Percentiles rank a stretch among this genome's conserved stretches.
Conservation (phyloP, 768 basidiomycete genomes). For the Gloeostereum incarnatum region DNA sequence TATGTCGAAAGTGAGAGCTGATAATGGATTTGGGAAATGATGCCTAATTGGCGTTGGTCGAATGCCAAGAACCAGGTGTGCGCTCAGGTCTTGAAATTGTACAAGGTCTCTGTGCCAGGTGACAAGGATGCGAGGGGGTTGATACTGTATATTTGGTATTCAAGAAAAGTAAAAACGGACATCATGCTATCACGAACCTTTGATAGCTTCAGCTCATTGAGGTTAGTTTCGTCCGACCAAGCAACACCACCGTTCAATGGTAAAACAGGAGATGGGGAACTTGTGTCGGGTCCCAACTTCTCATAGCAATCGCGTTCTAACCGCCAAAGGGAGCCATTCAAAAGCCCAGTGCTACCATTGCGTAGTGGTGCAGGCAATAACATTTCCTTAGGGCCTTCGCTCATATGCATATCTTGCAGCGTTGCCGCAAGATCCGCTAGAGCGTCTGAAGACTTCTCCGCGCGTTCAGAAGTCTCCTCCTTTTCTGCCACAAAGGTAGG, state of each 20-base stretch:
- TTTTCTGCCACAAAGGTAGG: slow-evolving; percentile 21
- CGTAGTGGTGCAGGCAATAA: slow-evolving; percentile 26
- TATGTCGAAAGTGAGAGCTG: slow-evolving; percentile 53
- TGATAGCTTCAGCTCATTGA: slow-evolving; percentile 41
- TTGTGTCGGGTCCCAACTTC: slow-evolving; percentile 19
- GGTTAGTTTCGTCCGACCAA: slow-evolving; percentile 41
- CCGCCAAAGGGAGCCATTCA: slow-evolving; percentile 33
- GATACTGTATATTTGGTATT: slow-evolving; percentile 33
- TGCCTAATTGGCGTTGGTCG: slow-evolving; percentile 40
- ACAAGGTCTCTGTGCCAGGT: slow-evolving; percentile 58
- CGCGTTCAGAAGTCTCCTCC: slow-evolving; percentile 5
- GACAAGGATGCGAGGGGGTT: slow-evolving; percentile 55
- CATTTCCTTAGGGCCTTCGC: slow-evolving; percentile 25
- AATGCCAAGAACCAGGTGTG: slow-evolving; percentile 46
- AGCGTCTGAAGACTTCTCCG: slow-evolving; percentile 9
- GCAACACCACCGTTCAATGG: slow-evolving; percentile 44
- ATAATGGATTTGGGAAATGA: slow-evolving; percentile 59
- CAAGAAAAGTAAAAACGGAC: neutral
- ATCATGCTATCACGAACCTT: slow-evolving; percentile 31
- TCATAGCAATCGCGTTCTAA: slow-evolving; percentile 41
- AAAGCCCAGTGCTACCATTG: slow-evolving; percentile 25
- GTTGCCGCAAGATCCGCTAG: slow-evolving; percentile 32
- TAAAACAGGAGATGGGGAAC: slow-evolving; percentile 16
- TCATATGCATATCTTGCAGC: slow-evolving; percentile 25
- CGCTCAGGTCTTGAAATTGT: slow-evolving; percentile 68